Base-by-base conservation (phyloP, 2,329 filamentous ascomycete genomes). In the Exophiala alcalophila region DNA sequence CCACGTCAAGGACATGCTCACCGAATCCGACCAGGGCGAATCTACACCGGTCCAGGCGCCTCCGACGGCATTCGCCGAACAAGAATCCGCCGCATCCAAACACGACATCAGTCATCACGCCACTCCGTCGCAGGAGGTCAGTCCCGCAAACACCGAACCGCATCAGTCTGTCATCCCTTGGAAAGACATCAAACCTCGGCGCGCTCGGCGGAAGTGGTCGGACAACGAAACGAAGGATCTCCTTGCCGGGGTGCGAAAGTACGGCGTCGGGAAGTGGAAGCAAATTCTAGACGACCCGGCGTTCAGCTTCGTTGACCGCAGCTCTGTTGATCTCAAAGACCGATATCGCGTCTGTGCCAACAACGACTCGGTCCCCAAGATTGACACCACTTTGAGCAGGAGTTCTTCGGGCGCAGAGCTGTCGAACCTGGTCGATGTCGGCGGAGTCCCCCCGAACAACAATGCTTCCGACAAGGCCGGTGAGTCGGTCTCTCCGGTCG, bases 251-350 rank as follows among this genome's bases (percentile, higher is more conserved):
- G 79, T 81, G 6, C 69, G 73, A 25, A 74, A 70, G 49, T 80
- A 77, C 54, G 80, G 79, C 2, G 76, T 81, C 47, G 80, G 80
- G 3, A 80, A 72, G 49, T 83, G 80, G 80, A 82, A 78, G 42
- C 73, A 73, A 50, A 82, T 83, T 12, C 58, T 81, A 18, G 66
- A 74, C 3, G 73, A 76, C 50, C 60, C 72, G 11, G 74, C 79
- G 23, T 74, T 77, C 44, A 65, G 63, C 3, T 83, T 83, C 56
- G 47, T 34, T 36, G 67, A 71, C 8, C 68, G 80, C 19, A 80
- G 72, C n/a, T 72, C 78, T 7, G 71, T 79, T 16, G 80, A 83
- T 53, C 59, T 83, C 33, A 83, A 83, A 61, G 80, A 83, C 50
- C 67, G 69, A 37, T 77, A 77, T 49, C 69, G 97, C 30, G 73